A percentile compares a stretch with the other conserved stretches of the same genome.
Evolutionary conservation across 2,329 filamentous ascomycete genomes (phyloP).

Genomic region (Sporothrix protearum): DNA sequence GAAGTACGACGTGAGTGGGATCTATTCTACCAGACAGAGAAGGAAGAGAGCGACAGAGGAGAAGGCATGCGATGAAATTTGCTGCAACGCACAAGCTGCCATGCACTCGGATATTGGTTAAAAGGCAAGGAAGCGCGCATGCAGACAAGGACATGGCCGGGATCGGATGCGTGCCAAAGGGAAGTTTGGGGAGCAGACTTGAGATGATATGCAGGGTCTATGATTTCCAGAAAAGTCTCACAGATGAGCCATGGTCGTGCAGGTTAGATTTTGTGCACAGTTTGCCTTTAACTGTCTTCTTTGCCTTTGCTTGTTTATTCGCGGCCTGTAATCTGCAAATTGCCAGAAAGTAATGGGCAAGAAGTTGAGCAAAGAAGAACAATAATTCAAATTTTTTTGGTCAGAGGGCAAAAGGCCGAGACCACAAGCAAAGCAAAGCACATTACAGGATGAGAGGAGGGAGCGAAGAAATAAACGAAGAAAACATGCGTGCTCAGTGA

Average conservation of each 20-base stretch:
- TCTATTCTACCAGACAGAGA: neutral
- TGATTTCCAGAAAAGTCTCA: neutral
- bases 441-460: too few species aligned
- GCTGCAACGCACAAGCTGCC: neutral
- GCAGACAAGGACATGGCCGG: neutral
- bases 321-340: neutral
- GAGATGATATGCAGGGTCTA: constrained; percentile 2
- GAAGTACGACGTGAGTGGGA: neutral
- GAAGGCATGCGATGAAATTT: neutral
- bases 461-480: neutral
- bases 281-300: neutral
- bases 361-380: neutral
- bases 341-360: neutral
- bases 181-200: neutral
- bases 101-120: constrained; percentile 5
- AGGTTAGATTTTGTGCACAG: neutral
- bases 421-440: neutral
- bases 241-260: neutral
- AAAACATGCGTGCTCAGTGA: too few species aligned
- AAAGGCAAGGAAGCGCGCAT: neutral
- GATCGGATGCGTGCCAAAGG: neutral
- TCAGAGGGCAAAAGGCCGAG: neutral
- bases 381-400: too few species aligned
- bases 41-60: neutral
- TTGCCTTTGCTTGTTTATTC: neutral